Base-by-base conservation (phyloP, 306 rosid genomes). In the Rubus parviflorus region DNA sequence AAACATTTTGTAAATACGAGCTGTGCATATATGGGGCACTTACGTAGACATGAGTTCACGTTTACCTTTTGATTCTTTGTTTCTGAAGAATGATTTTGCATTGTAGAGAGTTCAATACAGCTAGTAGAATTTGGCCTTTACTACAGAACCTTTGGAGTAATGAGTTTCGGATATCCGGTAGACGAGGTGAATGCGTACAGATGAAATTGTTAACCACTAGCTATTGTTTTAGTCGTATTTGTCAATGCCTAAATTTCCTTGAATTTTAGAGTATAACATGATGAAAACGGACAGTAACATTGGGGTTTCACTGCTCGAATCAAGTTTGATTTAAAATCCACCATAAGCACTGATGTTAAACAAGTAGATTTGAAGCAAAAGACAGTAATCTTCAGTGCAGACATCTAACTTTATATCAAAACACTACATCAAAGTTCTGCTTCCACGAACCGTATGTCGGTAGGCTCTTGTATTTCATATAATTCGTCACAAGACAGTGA, bases 1-100 rank as follows among this genome's bases (percentile, higher is more conserved):
- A 22, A 41, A 0, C 3, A 54, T 38, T 68, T 71, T 72, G 81
- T 72, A 62, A n/a, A 60, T 74, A 78, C 64, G 75, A 30, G 69
- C 19, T n/a, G 75, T 41, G 46, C 16, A 16, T 63, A 57, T 20
- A 16, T 2, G 68, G 60, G 57, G 75, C 62, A 71, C 68, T 77
- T 58, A 53, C 60, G 67, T 74, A 47, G 47, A 40, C 81, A 74
- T 15, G 38, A 61, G 70, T 52, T 58, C 40, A 0, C 15, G n/a
- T 56, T 35, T 42, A 42, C 54, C 11, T 42, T 58, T 73, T 73
- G 68, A 42, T 73, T 73, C 23, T 73, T 47, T 15, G 56, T 40
- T 57, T 57, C 16, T 12, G 11, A 16, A 47, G 14, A 22, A 35
- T 52, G 58, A 38, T 22, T 22, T 68, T 35, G 43, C 5, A 13